phyloP scores from a whole-genome alignment of 768 basidiomycete genomes.

The Mycena venus region DNA sequence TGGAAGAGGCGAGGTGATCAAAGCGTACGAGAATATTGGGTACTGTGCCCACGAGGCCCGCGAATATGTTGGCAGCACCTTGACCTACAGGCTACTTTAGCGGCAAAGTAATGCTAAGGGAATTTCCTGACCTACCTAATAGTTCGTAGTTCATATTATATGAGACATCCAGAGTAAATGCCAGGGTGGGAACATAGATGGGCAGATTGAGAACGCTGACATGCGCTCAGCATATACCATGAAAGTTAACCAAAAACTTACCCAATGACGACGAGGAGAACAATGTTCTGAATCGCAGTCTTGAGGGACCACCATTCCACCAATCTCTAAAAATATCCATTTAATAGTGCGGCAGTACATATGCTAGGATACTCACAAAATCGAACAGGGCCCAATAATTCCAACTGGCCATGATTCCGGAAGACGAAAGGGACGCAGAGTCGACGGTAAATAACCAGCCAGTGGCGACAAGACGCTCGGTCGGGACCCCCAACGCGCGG shows the following conservation, averaged over 20 bases:
- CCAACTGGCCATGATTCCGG: slow-evolving; percentile 30
- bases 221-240: background rate
- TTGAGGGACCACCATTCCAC: slow-evolving; percentile 40
- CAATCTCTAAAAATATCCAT: background rate
- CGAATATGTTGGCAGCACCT: slow-evolving; percentile 36
- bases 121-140: slow-evolving; percentile 23
- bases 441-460: slow-evolving; percentile 42
- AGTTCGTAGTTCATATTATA: slow-evolving; percentile 44
- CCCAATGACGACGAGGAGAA: slow-evolving; percentile 40
- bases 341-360: background rate
- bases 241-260: background rate
- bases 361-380: slow-evolving; percentile 20
- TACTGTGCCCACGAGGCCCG: slow-evolving; percentile 35
- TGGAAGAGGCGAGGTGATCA: background rate
- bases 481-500: background rate
- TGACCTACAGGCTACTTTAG: slow-evolving; percentile 18
- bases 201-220: slow-evolving; percentile 38
- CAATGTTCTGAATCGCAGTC: slow-evolving; percentile 35
- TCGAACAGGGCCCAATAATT: slow-evolving; percentile 42
- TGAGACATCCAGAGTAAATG: slow-evolving; percentile 37
- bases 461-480: slow-evolving; percentile 11
- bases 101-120: background rate
- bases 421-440: slow-evolving; percentile 8
- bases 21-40: slow-evolving; percentile 38
- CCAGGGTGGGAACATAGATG: slow-evolving; percentile 40